phyloP scores from a whole-genome alignment of 169 alveolate species.

The Plasmodium chabaudi region DNA sequence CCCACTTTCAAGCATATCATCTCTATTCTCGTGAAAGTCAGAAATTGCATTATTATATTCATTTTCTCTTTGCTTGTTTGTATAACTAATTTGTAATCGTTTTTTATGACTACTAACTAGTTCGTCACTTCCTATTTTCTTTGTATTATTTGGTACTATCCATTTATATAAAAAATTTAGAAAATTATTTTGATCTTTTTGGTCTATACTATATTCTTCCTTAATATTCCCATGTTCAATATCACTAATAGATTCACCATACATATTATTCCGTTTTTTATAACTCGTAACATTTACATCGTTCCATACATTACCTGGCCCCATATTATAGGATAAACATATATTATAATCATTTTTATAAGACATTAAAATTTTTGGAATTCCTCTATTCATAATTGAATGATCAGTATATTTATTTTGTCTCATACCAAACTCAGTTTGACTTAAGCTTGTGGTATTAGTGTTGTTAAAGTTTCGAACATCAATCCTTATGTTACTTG shows the following conservation, averaged over 20 bases:
- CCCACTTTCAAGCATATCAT: too few relatives aligned
- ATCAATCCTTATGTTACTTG: not conserved
- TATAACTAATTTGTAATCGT: too few relatives aligned
- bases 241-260: too few relatives aligned
- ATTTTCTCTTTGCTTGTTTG: too few relatives aligned
- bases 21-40: too few relatives aligned
- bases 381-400: not conserved
- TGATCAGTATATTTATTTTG: not conserved
- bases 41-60: too few relatives aligned
- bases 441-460: too few relatives aligned
- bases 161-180: not conserved
- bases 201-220: constrained; percentile 8
- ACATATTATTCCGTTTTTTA: too few relatives aligned
- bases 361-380: constrained; percentile 38
- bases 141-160: not conserved
- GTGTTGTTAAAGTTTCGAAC: not conserved
- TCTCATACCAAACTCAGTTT: not conserved
- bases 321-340: constrained; percentile 42
- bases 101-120: too few relatives aligned
- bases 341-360: constrained; percentile 48
- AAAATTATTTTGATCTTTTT: constrained; percentile 9
- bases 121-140: not conserved
- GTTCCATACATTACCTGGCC: constrained; percentile 8
- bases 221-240: not conserved
- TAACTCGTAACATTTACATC: constrained; percentile 2